These are phyloP conservation scores for Phytophthora brassicae DNA, from an alignment of 352 stramenopile genomes.

Conservation along the genomic window DNA sequence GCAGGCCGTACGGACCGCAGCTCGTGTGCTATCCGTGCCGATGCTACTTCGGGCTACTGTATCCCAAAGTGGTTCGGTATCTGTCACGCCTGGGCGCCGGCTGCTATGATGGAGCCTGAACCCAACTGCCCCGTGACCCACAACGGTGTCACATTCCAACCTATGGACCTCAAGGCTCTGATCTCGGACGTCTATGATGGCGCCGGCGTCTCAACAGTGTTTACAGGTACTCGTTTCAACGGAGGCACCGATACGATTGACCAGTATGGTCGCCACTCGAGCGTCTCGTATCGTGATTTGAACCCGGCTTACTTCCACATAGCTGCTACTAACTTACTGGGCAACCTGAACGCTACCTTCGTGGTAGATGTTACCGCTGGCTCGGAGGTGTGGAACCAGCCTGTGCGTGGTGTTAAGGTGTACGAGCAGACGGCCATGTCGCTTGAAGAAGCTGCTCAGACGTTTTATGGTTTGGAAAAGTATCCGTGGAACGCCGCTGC, in stretches of 20 bases:
- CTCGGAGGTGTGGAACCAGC: slow-evolving; percentile 54
- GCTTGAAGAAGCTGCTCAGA: slow-evolving; percentile 28
- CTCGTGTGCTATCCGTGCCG: slow-evolving; percentile 31
- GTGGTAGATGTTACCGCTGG: slow-evolving; percentile 42
- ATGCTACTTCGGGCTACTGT: slow-evolving; percentile 39
- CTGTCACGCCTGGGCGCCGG: slow-evolving; percentile 44
- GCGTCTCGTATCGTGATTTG: slow-evolving; percentile 42
- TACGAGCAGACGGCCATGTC: slow-evolving; percentile 33
- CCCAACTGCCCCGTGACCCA: slow-evolving; percentile 33
- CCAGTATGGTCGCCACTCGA: slow-evolving; percentile 42
- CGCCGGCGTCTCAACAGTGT: slow-evolving; percentile 28
- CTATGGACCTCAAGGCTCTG: slow-evolving; percentile 44
- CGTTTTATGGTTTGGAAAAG: slow-evolving; percentile 37
- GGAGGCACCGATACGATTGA: slow-evolving; percentile 31
- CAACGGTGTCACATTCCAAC: slow-evolving; percentile 45
- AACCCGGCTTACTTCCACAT: slow-evolving; percentile 52
- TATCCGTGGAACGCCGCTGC: slow-evolving; percentile 53
- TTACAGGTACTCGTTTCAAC: slow-evolving; percentile 43
- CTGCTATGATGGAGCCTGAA: slow-evolving; percentile 35
- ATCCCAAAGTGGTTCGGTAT: slow-evolving; percentile 45
- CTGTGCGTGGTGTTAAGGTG: slow-evolving; percentile 46
- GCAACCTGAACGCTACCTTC: slow-evolving; percentile 39
- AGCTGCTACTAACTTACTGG: slow-evolving; percentile 43
- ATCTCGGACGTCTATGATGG: slow-evolving; percentile 47
- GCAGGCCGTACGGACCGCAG: slow-evolving; percentile 31